Evolutionary conservation across 257 asterid species (phyloP).

Genomic region (Paulownia fortunei): DNA sequence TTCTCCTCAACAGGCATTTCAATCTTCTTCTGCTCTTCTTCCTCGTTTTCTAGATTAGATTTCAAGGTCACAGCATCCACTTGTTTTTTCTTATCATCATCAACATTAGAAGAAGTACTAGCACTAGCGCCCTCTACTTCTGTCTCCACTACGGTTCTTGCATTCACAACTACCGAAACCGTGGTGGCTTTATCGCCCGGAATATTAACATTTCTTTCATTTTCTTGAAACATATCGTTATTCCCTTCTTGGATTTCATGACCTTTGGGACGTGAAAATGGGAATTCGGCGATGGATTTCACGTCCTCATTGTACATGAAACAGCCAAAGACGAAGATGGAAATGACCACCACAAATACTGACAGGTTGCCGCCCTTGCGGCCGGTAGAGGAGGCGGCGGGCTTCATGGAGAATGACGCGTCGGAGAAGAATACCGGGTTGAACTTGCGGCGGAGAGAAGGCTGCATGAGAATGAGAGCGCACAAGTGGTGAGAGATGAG

Average conservation of each 20-base stretch:
- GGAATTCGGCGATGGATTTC: slow-evolving; percentile 74
- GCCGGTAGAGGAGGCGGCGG: slow-evolving; percentile 41
- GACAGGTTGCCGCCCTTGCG: slow-evolving; percentile 61
- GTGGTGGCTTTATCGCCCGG: slow-evolving; percentile 16
- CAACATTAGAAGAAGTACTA: neutral
- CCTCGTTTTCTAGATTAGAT: slow-evolving; percentile 27
- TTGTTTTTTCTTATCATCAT: slow-evolving; percentile 30
- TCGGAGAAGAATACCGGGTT: slow-evolving; percentile 32
- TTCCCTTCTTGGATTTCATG: slow-evolving; percentile 41
- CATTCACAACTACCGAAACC: slow-evolving; percentile 48
- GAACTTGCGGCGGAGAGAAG: slow-evolving; percentile 56
- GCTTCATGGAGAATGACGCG: slow-evolving; percentile 54
- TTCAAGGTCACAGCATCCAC: slow-evolving; percentile 14
- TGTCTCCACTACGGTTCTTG: slow-evolving; percentile 62
- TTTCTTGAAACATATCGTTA: neutral
- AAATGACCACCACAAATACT: slow-evolving; percentile 57
- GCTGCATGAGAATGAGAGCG: slow-evolving; percentile 49
- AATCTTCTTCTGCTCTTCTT: slow-evolving; percentile 34
- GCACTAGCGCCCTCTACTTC: slow-evolving; percentile 31
- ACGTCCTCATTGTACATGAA: slow-evolving; percentile 85
- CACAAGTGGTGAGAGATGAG: neutral
- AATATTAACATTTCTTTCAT: neutral
- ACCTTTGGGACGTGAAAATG: slow-evolving; percentile 55
- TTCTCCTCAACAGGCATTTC: slow-evolving; percentile 39
- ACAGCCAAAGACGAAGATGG: slow-evolving; percentile 74